These are phyloP conservation scores for Murraya paniculata DNA, from an alignment of 345 rosid species.

Conservation along the genomic window DNA sequence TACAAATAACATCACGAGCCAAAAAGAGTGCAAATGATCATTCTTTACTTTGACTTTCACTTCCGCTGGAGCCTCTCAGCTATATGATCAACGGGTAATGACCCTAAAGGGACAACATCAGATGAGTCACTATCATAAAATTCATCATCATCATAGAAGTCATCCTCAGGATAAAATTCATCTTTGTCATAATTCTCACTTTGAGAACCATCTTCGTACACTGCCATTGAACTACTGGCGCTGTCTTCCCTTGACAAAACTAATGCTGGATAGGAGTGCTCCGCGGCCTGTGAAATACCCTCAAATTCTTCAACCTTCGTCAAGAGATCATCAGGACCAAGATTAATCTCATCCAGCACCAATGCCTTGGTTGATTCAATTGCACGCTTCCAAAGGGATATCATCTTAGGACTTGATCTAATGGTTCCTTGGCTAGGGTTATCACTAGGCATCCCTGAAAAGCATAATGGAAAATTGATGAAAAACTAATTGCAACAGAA, in stretches of 20 bases:
- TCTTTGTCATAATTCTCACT: conserved; percentile 28
- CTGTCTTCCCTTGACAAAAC: conserved; percentile 39
- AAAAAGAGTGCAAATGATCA: background rate
- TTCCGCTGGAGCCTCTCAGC: conserved; percentile 38
- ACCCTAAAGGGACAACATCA: conserved; percentile 45
- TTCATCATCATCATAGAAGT: conserved; percentile 34
- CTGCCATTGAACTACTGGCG: conserved; percentile 19
- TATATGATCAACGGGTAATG: conserved; percentile 63
- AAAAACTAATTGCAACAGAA: background rate
- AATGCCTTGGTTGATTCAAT: conserved; percentile 66
- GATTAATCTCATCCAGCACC: conserved; percentile 49
- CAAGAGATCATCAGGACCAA: conserved; percentile 65
- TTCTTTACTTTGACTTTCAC: conserved; percentile 2
- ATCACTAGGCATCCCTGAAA: conserved; percentile 27
- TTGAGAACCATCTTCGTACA: conserved; percentile 25
- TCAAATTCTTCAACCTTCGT: conserved; percentile 75
- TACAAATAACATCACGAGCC: background rate
- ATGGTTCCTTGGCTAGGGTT: conserved; percentile 26
- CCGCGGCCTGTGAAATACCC: conserved; percentile 56
- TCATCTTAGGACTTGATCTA: conserved; percentile 78
- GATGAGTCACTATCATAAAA: conserved; percentile 32
- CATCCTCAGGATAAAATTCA: conserved; percentile 33
- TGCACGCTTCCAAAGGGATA: conserved; percentile 68
- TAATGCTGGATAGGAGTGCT: conserved; percentile 73
- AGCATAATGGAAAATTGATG: conserved; percentile 8